Evolutionary conservation across 306 rosid genomes (phyloP).

Genomic region (Sicyos edulis): DNA sequence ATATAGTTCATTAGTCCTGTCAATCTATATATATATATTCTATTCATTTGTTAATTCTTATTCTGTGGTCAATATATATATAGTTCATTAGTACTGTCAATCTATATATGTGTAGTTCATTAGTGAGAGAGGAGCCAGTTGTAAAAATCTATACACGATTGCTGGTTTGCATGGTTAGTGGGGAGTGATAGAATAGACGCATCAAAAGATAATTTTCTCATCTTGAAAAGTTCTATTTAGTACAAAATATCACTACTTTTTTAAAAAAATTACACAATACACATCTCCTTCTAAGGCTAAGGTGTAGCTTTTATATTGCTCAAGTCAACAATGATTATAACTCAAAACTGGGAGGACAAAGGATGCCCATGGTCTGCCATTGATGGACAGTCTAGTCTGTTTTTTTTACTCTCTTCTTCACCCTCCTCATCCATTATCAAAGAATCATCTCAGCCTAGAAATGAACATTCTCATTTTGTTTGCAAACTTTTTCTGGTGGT

Average conservation of each 20-base stretch:
- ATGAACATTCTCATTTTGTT: conserved; percentile 59
- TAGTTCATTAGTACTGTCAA: neutral
- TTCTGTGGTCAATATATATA: no score
- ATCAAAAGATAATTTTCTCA: neutral
- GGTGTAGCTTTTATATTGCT: neutral
- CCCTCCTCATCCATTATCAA: conserved; percentile 22
- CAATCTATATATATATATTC: no score
- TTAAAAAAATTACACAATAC: neutral
- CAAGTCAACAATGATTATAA: conserved; percentile 15
- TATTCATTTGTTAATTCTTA: neutral
- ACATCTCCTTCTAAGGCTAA: neutral
- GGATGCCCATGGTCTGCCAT: conserved; percentile 9
- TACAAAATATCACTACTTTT: conserved; percentile 1
- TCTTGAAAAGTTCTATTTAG: neutral
- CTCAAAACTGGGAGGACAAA: conserved; percentile 18
- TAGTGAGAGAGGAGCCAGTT: neutral
- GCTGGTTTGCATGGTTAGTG: neutral
- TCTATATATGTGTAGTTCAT: neutral
- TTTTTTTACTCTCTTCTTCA: conserved; percentile 25
- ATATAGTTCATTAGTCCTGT: no score
- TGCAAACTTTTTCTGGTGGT: conserved; percentile 23
- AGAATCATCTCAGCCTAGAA: conserved; percentile 35
- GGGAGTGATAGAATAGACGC: neutral
- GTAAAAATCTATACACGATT: no score
- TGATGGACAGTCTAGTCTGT: neutral